Evolutionary conservation across 441 rosid genomes (phyloP).

Genomic region (Eutrema salsugineum): DNA sequence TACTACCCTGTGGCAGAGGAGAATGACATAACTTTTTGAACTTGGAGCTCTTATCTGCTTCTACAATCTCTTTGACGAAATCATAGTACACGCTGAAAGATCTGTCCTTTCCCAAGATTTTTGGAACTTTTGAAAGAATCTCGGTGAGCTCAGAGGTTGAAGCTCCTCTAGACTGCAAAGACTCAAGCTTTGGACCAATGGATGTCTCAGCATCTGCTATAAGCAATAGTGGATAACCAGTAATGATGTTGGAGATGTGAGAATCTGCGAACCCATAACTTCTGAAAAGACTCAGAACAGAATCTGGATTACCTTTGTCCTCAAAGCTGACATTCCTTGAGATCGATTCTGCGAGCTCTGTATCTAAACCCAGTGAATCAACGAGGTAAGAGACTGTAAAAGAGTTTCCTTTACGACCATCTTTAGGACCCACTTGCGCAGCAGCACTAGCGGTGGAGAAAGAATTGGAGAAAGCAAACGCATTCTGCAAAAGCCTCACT

Average conservation of each 20-base stretch:
- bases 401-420: too few relatives aligned
- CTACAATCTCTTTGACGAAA: neutral
- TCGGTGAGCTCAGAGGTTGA: constrained; percentile 18
- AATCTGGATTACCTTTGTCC: constrained; percentile 8
- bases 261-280: constrained; percentile 26
- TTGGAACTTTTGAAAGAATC: constrained; percentile 3
- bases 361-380: neutral
- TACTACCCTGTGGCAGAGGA: too few relatives aligned
- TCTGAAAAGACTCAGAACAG: constrained; percentile 19
- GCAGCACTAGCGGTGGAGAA: neutral
- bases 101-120: neutral
- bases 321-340: neutral
- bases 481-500: neutral
- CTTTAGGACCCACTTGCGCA: too few relatives aligned
- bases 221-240: constrained; percentile 20
- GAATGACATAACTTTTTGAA: too few relatives aligned
- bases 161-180: constrained; percentile 27
- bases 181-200: constrained; percentile 31
- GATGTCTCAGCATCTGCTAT: neutral
- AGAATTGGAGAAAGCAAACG: too few relatives aligned
- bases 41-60: too few relatives aligned
- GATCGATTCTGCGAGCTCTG: constrained; percentile 18
- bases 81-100: neutral
- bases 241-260: constrained; percentile 29
- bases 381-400: constrained; percentile 25